Percentiles rank a stretch among this genome's conserved stretches.
These are phyloP conservation scores for Starmerella stigmatis DNA, from an alignment of 805 yeast genomes.

Conservation along the genomic window DNA sequence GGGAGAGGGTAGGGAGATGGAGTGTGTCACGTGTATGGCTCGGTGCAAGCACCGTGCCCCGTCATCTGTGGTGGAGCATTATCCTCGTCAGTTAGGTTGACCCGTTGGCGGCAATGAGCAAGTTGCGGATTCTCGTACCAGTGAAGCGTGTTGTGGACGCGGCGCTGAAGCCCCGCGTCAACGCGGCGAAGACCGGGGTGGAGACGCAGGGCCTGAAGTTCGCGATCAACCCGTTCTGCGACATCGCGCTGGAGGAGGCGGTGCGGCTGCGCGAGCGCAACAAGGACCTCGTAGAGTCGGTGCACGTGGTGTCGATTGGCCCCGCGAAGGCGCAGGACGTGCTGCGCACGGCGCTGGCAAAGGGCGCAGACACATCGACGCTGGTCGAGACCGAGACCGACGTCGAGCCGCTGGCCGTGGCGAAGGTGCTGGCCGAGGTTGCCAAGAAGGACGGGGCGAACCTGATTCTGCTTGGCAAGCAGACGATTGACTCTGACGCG, in stretches of 20 bases:
- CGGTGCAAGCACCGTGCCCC: no score
- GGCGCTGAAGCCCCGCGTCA: constrained; percentile 86
- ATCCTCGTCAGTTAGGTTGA: background rate
- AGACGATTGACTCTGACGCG: constrained; percentile 90
- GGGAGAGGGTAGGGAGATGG: no score
- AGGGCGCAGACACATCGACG: constrained; percentile 84
- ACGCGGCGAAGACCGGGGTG: constrained; percentile 70
- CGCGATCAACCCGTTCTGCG: constrained; percentile 94
- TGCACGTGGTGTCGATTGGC: constrained; percentile 90
- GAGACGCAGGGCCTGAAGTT: constrained; percentile 85
- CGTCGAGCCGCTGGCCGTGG: constrained; percentile 80
- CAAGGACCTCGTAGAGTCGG: constrained; percentile 56
- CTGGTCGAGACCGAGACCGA: constrained; percentile 64
- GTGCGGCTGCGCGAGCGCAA: constrained; percentile 59
- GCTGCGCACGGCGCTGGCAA: constrained; percentile 81
- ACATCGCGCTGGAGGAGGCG: constrained; percentile 95
- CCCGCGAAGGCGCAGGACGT: constrained; percentile 79
- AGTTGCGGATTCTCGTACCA: constrained; percentile 65
- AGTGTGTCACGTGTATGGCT: no score
- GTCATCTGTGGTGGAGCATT: no score
- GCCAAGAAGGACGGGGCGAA: constrained; percentile 64
- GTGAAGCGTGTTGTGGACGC: constrained; percentile 91
- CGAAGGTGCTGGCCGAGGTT: constrained; percentile 67
- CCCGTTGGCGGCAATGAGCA: constrained; percentile 13
- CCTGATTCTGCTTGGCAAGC: constrained; percentile 84